Conservation (phyloP, 345 rosid species). For the Aurinia saxatilis region DNA sequence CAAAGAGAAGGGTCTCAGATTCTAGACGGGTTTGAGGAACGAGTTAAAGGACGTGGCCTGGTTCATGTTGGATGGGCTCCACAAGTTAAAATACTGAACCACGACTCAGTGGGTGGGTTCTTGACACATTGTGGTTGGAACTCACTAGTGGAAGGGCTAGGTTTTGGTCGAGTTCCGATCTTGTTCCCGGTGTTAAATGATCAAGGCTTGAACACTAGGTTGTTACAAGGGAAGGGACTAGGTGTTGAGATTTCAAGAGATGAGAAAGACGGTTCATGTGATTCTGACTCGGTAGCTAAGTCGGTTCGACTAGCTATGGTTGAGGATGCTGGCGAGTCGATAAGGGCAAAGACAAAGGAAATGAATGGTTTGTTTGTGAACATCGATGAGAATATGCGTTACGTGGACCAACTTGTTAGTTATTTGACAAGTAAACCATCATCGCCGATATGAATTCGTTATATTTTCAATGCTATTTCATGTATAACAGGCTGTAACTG, state of each 20-base stretch:
- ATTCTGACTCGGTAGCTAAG: conserved; percentile 29
- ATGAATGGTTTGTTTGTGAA: conserved; percentile 25
- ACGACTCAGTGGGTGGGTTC: conserved; percentile 36
- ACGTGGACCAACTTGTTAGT: conserved; percentile 13
- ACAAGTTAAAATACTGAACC: conserved; percentile 30
- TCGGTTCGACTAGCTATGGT: conserved; percentile 31
- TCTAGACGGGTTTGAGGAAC: conserved; percentile 29
- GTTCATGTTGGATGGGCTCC: conserved; percentile 33
- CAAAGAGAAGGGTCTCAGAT: conserved; percentile 19
- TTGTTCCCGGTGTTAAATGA: conserved; percentile 33
- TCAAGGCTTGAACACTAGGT: conserved; percentile 40
- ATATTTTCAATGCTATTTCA: too few species aligned
- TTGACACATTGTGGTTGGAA: conserved; percentile 44
- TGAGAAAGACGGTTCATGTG: conserved; percentile 35
- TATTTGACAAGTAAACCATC: neutral
- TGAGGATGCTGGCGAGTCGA: neutral
- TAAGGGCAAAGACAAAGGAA: conserved; percentile 13
- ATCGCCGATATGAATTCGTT: too few species aligned
- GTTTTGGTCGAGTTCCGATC: conserved; percentile 28
- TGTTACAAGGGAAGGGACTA: conserved; percentile 28
- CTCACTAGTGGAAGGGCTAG: conserved; percentile 38
- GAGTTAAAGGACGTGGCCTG: conserved; percentile 26
- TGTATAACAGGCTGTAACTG: too few species aligned
- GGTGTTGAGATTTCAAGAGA: conserved; percentile 35
- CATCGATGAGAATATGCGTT: conserved; percentile 5